A percentile compares a stretch with the other conserved stretches of the same genome.
phyloP scores from a whole-genome alignment of 257 asterid species.

The Petrea volubilis region DNA sequence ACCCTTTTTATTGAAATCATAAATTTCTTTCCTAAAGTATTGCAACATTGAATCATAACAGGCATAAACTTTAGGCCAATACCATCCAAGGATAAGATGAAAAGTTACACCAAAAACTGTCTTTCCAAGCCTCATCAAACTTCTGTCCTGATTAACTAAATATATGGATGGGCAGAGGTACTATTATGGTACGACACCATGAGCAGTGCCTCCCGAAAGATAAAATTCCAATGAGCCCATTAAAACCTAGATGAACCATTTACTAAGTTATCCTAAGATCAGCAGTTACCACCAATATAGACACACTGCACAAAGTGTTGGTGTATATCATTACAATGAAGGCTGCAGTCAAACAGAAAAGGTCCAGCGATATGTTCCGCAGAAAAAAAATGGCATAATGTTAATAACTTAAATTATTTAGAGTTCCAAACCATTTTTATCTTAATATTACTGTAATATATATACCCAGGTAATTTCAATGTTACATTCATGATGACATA shows the following conservation, averaged over 20 bases:
- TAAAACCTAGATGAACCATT: background rate
- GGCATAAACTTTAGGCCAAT: background rate
- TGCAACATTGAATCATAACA: background rate
- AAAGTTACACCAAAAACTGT: background rate
- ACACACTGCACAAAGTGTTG: background rate
- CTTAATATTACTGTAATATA: background rate
- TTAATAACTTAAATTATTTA: background rate
- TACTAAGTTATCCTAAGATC: background rate
- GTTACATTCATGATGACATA: background rate
- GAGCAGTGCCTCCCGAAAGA: background rate
- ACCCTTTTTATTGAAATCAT: background rate
- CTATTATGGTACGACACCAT: background rate
- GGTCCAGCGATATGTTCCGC: background rate
- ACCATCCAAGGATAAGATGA: background rate
- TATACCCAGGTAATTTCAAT: background rate
- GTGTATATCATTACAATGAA: background rate
- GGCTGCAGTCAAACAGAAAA: background rate
- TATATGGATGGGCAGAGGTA: too few relatives aligned
- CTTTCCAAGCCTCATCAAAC: background rate
- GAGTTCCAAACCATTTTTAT: background rate
- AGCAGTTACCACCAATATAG: background rate
- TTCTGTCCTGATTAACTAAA: too few relatives aligned
- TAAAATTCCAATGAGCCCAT: background rate
- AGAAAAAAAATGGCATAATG: background rate
- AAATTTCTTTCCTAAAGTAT: background rate